phyloP scores from a whole-genome alignment of 106 monocot genomes.

The Platanthera zijinensis region DNA sequence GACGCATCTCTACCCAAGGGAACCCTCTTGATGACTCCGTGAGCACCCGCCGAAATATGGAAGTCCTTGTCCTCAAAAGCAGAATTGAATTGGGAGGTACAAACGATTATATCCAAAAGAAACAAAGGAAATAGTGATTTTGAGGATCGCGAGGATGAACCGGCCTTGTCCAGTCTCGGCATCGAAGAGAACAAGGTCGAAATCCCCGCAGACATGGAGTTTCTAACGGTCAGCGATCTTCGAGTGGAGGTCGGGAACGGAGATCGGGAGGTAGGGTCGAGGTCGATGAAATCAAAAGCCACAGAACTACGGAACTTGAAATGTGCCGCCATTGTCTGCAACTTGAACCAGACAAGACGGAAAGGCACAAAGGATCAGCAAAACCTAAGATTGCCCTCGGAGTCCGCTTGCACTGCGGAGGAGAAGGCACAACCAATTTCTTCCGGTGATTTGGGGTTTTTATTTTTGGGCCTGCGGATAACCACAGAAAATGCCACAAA shows the following conservation, averaged over 20 bases:
- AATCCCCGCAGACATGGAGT: constrained; percentile 30
- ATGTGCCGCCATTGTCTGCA: constrained; percentile 28
- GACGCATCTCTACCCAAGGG: constrained; percentile 13
- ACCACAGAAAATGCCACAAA: too few relatives aligned
- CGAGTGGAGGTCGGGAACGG: constrained; percentile 37
- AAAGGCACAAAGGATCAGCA: neutral
- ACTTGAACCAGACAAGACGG: too few relatives aligned
- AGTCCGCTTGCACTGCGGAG: too few relatives aligned
- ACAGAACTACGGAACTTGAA: constrained; percentile 55
- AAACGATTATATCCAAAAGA: neutral
- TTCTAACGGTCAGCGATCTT: constrained; percentile 28
- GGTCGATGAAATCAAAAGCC: constrained; percentile 36
- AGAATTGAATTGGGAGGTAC: constrained; percentile 6
- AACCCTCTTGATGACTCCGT: constrained; percentile 49
- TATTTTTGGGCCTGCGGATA: too few relatives aligned
- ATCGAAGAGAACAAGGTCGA: constrained; percentile 50
- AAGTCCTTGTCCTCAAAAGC: constrained; percentile 37
- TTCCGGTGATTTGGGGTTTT: too few relatives aligned
- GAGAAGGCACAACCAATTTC: too few relatives aligned
- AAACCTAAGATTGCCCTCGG: neutral
- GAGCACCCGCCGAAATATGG: constrained; percentile 37
- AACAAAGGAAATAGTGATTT: neutral
- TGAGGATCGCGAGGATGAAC: neutral
- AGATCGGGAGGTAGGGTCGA: constrained; percentile 35
- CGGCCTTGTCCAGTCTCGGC: constrained; percentile 25